Conservation (phyloP, 129 eudicot species). For the Chrysanthemum makinoi region DNA sequence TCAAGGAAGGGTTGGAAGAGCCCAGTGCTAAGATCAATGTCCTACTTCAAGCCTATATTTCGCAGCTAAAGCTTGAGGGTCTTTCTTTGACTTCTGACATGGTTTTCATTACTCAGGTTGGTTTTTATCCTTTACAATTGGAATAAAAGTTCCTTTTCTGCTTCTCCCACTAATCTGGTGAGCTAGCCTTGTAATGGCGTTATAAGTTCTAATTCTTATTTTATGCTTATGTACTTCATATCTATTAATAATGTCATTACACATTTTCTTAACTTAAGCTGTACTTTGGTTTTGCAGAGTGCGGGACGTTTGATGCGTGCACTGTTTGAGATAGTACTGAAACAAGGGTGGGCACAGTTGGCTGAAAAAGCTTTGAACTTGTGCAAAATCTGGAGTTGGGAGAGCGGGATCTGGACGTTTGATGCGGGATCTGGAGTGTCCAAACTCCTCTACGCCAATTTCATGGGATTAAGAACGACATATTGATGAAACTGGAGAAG, state of each 20-base stretch:
- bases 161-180: too few species aligned
- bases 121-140: conserved; percentile 5
- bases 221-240: background rate
- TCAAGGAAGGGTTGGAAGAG: conserved; percentile 91
- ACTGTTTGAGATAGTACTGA: conserved; percentile 87
- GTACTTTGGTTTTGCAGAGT: conserved; percentile 53
- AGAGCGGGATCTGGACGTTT: too few species aligned
- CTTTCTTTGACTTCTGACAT: conserved; percentile 90
- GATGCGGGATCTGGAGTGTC: conserved; percentile 97
- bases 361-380: conserved; percentile 87
- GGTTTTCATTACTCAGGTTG: conserved; percentile 92
- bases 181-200: too few species aligned
- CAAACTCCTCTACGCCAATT: conserved; percentile 97
- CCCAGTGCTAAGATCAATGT: conserved; percentile 97
- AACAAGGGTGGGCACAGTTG: conserved; percentile 98
- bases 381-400: too few species aligned
- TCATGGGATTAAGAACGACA: conserved; percentile 65
- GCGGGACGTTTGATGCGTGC: conserved; percentile 98
- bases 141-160: background rate
- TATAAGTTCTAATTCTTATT: background rate
- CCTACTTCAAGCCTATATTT: conserved; percentile 85
- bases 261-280: background rate
- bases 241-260: background rate
- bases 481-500: conserved; percentile 78
- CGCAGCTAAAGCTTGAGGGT: conserved; percentile 88